phyloP scores from a whole-genome alignment of 1,284 basidiomycete genomes.

The Ustilago cynodontis region DNA sequence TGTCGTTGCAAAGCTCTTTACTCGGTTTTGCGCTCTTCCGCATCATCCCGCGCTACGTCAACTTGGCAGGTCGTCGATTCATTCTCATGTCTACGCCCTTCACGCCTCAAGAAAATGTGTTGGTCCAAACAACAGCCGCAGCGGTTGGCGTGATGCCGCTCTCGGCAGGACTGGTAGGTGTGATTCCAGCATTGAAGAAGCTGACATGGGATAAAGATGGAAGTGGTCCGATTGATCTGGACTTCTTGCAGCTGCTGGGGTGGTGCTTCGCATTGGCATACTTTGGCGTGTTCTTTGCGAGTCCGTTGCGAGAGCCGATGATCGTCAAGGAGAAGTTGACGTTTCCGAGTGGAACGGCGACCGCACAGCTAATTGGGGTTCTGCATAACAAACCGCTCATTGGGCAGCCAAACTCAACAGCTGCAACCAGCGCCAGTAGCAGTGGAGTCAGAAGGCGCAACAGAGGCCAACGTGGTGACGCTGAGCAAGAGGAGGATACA shows the following conservation, averaged over 20 bases:
- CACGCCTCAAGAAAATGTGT: conserved; percentile 85
- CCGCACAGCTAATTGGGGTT: conserved; percentile 92
- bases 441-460: conserved; percentile 1
- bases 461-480: conserved; percentile 4
- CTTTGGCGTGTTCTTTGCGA: conserved; percentile 87
- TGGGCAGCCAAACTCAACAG: not conserved
- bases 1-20: conserved; percentile 92
- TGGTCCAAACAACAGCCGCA: conserved; percentile 93
- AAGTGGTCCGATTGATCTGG: conserved; percentile 77
- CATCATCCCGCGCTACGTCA: conserved; percentile 72
- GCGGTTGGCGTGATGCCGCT: conserved; percentile 84
- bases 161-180: conserved; percentile 90
- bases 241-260: conserved; percentile 30
- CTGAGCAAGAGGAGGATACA: conserved; percentile 12
- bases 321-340: conserved; percentile 92
- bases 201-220: conserved; percentile 82
- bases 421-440: not conserved
- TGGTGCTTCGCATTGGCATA: conserved; percentile 53
- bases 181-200: conserved; percentile 87
- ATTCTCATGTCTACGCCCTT: conserved; percentile 73
- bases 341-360: conserved; percentile 94
- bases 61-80: conserved; percentile 29
- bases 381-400: conserved; percentile 75
- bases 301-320: conserved; percentile 91
- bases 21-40: conserved; percentile 88